Percentiles rank a stretch among this genome's conserved stretches.
These are phyloP conservation scores for Citeromyces siamensis DNA, from an alignment of 1,139 yeast species.

Conservation along the genomic window DNA sequence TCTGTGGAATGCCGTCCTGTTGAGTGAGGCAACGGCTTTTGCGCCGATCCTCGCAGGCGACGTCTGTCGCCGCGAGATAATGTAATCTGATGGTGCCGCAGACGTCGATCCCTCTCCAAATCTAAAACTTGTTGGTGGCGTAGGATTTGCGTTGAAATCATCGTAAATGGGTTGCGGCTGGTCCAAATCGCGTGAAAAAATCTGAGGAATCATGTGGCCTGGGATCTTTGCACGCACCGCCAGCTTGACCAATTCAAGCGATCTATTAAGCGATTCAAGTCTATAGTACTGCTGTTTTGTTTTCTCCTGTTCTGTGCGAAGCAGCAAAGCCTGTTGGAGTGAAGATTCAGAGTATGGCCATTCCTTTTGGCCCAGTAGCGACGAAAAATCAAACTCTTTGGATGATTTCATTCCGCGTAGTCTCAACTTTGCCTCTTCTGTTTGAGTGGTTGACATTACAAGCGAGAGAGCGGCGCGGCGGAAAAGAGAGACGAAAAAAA, in stretches of 20 bases:
- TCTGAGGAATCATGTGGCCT: constrained; percentile 46
- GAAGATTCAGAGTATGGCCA: constrained; percentile 59
- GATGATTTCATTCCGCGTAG: neutral
- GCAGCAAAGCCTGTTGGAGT: constrained; percentile 45
- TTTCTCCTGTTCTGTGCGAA: constrained; percentile 67
- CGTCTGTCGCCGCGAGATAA: constrained; percentile 29
- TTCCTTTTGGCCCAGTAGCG: constrained; percentile 39
- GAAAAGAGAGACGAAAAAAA: neutral
- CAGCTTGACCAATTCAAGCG: constrained; percentile 47
- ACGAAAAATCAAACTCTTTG: constrained; percentile 9
- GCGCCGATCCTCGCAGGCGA: constrained; percentile 72
- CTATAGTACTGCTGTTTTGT: constrained; percentile 75
- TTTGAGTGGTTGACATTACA: constrained; percentile 3
- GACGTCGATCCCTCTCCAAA: constrained; percentile 25
- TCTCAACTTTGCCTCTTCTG: neutral
- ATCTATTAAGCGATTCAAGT: constrained; percentile 49
- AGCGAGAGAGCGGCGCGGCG: no score
- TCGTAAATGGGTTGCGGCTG: neutral
- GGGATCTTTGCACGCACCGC: constrained; percentile 63
- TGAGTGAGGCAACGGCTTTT: constrained; percentile 49
- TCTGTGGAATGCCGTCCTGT: constrained; percentile 5
- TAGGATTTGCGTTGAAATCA: constrained; percentile 17
- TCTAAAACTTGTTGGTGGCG: constrained; percentile 26
- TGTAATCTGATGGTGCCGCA: constrained; percentile 7
- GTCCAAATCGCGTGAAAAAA: constrained; percentile 17